Evolutionary conservation across 768 basidiomycete species (phyloP).

Genomic region (Ephemerocybe angulata): DNA sequence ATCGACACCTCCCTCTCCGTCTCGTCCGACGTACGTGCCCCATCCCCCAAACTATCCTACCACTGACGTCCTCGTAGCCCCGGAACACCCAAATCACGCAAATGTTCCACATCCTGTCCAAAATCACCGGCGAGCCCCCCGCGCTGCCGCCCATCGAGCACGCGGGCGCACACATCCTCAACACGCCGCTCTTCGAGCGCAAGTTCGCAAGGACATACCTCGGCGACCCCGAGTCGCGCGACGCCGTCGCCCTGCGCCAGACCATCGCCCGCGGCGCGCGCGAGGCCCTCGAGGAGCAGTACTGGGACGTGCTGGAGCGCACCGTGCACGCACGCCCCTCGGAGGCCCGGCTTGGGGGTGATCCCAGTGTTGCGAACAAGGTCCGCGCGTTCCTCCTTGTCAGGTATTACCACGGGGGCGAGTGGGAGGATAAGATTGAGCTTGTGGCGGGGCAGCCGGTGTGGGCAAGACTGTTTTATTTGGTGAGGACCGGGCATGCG

Average conservation of each 20-base stretch:
- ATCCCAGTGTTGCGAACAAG: conserved; percentile 86
- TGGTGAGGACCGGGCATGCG: conserved; percentile 81
- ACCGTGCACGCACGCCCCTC: conserved; percentile 77
- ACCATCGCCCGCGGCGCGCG: conserved; percentile 77
- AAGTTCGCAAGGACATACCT: conserved; percentile 81
- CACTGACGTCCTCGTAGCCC: conserved; percentile 29
- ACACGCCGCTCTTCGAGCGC: conserved; percentile 74
- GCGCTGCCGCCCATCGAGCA: conserved; percentile 74
- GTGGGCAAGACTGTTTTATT: conserved; percentile 93
- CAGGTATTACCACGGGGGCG: conserved; percentile 71
- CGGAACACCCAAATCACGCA: conserved; percentile 59
- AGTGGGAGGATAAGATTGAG: conserved; percentile 91
- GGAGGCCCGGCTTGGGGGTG: conserved; percentile 86
- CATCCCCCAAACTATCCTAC: not conserved
- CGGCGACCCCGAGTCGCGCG: conserved; percentile 59
- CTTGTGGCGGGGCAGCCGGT: conserved; percentile 82
- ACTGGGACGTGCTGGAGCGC: conserved; percentile 78
- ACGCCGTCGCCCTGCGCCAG: conserved; percentile 59
- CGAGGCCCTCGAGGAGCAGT: conserved; percentile 85
- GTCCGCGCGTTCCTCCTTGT: conserved; percentile 85
- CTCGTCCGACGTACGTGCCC: conserved; percentile 50
- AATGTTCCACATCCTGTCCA: conserved; percentile 68
- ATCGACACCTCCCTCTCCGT: conserved; percentile 63
- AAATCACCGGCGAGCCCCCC: conserved; percentile 76
- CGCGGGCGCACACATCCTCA: conserved; percentile 77